These are phyloP conservation scores for Raffaelea arxii DNA, from an alignment of 2,329 filamentous ascomycete species.

Conservation along the genomic window DNA sequence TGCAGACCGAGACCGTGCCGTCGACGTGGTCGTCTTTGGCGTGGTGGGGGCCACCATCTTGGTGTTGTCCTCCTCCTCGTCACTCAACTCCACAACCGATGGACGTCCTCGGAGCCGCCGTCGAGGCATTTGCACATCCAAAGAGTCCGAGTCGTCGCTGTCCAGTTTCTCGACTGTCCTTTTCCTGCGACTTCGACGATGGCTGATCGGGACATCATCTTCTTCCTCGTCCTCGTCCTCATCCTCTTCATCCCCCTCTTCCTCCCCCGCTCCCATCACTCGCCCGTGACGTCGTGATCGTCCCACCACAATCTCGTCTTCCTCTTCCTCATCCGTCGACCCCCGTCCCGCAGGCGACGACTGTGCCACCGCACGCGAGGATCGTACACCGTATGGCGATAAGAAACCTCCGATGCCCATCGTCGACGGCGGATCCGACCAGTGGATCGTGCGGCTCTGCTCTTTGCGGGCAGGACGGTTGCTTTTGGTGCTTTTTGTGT, in stretches of 20 bases:
- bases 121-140: too few species aligned
- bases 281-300: too few species aligned
- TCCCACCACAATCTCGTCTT: too few species aligned
- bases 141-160: too few species aligned
- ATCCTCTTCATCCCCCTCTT: background rate
- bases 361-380: background rate
- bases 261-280: too few species aligned
- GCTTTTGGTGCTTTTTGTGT: too few species aligned
- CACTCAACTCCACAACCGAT: background rate
- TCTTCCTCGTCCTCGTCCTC: background rate
- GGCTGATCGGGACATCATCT: background rate
- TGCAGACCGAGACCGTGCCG: constrained; percentile 1
- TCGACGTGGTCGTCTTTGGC: background rate
- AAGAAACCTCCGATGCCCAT: background rate
- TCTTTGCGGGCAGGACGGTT: too few species aligned
- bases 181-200: too few species aligned
- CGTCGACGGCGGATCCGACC: background rate
- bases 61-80: background rate
- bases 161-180: too few species aligned
- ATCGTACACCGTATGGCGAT: background rate
- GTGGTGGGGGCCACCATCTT: background rate
- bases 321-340: background rate
- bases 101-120: background rate
- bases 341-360: background rate
- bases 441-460: background rate